phyloP scores from a whole-genome alignment of 306 rosid genomes.

The Glycine soja region DNA sequence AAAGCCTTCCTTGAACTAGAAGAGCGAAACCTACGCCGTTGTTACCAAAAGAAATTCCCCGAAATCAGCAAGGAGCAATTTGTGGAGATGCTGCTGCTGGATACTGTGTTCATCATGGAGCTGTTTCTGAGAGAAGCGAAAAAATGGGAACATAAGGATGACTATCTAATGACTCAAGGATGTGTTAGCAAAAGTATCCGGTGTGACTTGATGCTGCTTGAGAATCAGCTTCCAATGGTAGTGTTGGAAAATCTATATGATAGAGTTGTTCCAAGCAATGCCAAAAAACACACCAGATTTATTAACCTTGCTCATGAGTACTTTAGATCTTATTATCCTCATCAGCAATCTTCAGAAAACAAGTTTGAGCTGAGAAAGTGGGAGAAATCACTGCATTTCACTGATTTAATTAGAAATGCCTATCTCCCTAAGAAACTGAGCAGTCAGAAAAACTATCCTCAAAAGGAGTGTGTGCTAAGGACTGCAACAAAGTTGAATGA shows the following conservation, averaged over 20 bases:
- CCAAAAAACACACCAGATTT: background rate
- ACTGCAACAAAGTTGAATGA: conserved; percentile 49
- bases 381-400: conserved; percentile 52
- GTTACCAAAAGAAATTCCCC: conserved; percentile 39
- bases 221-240: conserved; percentile 65
- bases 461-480: conserved; percentile 28
- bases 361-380: background rate
- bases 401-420: conserved; percentile 57
- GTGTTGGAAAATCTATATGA: conserved; percentile 50
- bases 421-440: conserved; percentile 39
- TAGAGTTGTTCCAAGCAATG: conserved; percentile 24
- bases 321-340: conserved; percentile 35
- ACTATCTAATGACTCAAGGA: conserved; percentile 50
- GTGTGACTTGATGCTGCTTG: conserved; percentile 56
- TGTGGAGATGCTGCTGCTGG: conserved; percentile 44
- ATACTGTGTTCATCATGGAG: conserved; percentile 51
- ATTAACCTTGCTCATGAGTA: conserved; percentile 42
- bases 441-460: background rate
- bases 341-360: background rate
- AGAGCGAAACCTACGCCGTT: conserved; percentile 27
- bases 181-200: conserved; percentile 53
- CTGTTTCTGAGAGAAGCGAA: conserved; percentile 45
- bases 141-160: conserved; percentile 20
- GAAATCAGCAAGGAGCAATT: conserved; percentile 28
- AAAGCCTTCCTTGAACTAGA: conserved; percentile 31